phyloP scores from a whole-genome alignment of 768 basidiomycete species.

The Agaricus sinodeliciosus region DNA sequence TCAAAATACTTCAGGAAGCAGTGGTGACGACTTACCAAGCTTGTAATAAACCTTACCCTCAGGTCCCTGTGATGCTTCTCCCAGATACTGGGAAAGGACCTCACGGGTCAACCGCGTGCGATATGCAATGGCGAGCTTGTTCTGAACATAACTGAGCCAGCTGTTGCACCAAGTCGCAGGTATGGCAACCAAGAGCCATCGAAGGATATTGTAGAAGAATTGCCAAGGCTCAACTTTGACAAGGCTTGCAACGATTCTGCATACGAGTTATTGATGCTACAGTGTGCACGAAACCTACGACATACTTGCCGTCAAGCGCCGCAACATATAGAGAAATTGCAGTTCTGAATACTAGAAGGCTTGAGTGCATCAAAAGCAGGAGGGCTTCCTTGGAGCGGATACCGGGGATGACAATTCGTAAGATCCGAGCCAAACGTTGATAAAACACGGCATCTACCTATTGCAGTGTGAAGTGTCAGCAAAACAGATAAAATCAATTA shows the following conservation, averaged over 20 bases:
- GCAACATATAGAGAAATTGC: slow-evolving; percentile 93
- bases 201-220: slow-evolving; percentile 80
- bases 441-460: slow-evolving; percentile 94
- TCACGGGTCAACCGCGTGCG: slow-evolving; percentile 80
- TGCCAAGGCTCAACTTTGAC: slow-evolving; percentile 76
- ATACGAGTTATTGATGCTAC: neutral
- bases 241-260: slow-evolving; percentile 89
- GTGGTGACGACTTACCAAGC: slow-evolving; percentile 46
- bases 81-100: slow-evolving; percentile 81
- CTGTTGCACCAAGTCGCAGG: slow-evolving; percentile 92
- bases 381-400: slow-evolving; percentile 82
- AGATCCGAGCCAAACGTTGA: slow-evolving; percentile 64
- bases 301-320: slow-evolving; percentile 84
- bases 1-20: neutral
- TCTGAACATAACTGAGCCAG: slow-evolving; percentile 91
- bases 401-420: slow-evolving; percentile 85
- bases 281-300: slow-evolving; percentile 7
- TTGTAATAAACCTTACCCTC: slow-evolving; percentile 92
- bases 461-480: neutral
- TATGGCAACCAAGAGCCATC: slow-evolving; percentile 89
- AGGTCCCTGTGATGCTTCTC: slow-evolving; percentile 52
- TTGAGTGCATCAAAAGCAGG: slow-evolving; percentile 83
- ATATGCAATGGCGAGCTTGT: slow-evolving; percentile 86
- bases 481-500: neutral
- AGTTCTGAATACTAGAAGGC: slow-evolving; percentile 83